Evolutionary conservation across 441 rosid species (phyloP).

Genomic region (Pelargonium australe): DNA sequence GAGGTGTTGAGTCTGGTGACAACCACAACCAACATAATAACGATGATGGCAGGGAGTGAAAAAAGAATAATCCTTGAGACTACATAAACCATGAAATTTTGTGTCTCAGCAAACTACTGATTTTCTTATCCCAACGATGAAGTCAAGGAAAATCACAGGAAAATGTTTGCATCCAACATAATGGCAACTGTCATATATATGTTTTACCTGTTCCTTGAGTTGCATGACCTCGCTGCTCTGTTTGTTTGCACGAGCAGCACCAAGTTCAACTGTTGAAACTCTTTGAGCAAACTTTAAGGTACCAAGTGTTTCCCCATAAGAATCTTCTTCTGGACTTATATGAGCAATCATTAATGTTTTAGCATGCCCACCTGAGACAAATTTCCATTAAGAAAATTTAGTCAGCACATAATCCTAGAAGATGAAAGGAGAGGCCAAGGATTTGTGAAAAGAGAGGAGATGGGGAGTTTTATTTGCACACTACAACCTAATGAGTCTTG

Average conservation of each 20-base stretch:
- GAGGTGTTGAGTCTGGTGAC: too few relatives aligned
- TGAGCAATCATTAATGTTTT: slow-evolving; percentile 96
- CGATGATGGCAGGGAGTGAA: too few relatives aligned
- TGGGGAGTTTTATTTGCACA: neutral
- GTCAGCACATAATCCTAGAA: neutral
- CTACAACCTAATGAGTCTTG: slow-evolving; percentile 78
- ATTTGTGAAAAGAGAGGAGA: neutral
- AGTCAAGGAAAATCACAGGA: neutral
- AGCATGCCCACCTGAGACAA: slow-evolving; percentile 68
- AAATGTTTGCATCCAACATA: neutral
- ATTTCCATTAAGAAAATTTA: neutral
- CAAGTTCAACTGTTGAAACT: slow-evolving; percentile 79
- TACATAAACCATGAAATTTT: too few relatives aligned
- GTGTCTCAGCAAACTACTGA: neutral
- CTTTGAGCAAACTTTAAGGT: slow-evolving; percentile 90
- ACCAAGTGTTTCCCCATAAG: slow-evolving; percentile 69
- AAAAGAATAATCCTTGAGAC: too few relatives aligned
- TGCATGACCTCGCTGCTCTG: slow-evolving; percentile 73
- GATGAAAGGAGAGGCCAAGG: neutral
- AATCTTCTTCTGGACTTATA: slow-evolving; percentile 79
- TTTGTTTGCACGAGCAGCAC: slow-evolving; percentile 72
- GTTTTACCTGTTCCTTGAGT: slow-evolving; percentile 63
- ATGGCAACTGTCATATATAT: neutral
- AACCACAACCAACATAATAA: too few relatives aligned
- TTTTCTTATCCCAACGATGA: neutral